Conservation (phyloP, 75 land plant genomes). For the Selaginella moellendorffii region DNA sequence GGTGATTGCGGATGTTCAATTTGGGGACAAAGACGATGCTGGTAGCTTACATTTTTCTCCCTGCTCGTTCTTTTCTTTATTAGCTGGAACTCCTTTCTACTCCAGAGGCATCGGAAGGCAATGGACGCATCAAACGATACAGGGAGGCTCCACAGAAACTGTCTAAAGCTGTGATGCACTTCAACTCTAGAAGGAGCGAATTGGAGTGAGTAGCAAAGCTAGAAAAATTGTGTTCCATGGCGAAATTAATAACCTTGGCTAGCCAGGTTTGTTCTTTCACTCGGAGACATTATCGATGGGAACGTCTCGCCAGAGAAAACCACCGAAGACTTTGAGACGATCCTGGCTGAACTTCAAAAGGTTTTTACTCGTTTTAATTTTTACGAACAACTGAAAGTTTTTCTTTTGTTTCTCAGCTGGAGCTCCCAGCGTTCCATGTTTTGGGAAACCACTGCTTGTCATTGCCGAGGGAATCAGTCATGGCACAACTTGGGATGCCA, state of each 20-base stretch:
- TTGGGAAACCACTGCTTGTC: conserved; percentile 15
- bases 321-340: conserved; percentile 3
- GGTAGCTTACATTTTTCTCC: conserved; percentile 2
- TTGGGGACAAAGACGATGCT: conserved; percentile 7
- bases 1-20: conserved; percentile 16
- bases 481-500: conserved; percentile 8
- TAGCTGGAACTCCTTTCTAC: too few species aligned
- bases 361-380: too few species aligned
- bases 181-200: not conserved
- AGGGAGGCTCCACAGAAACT: conserved; percentile 11
- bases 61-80: not conserved
- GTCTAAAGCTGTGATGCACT: conserved; percentile 1
- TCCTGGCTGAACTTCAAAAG: too few species aligned
- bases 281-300: conserved; percentile 17
- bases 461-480: conserved; percentile 11
- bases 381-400: too few species aligned
- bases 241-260: too few species aligned
- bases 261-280: conserved; percentile 14
- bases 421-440: conserved; percentile 2
- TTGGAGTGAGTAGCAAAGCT: conserved; percentile 7
- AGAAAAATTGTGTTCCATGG: too few species aligned
- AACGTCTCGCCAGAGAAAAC: conserved; percentile 9
- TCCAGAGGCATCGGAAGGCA: not conserved
- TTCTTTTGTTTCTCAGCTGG: conserved; percentile 5
- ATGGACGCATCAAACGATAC: conserved; percentile 12